phyloP scores from a whole-genome alignment of 768 basidiomycete species.

The Tricholoma bakamatsutake region DNA sequence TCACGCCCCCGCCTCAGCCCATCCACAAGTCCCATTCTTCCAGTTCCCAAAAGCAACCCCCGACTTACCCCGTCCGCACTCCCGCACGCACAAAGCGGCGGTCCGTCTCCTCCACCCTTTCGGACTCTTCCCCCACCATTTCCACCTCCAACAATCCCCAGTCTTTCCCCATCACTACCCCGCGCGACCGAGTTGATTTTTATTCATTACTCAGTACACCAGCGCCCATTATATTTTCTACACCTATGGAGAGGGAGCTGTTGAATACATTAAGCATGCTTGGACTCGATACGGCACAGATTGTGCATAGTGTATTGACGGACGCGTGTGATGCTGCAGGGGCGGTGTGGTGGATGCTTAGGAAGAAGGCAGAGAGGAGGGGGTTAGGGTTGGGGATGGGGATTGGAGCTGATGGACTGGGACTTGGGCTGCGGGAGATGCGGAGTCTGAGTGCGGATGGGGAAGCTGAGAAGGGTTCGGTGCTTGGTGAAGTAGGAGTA shows the following conservation, averaged over 20 bases:
- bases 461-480: background rate
- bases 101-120: conserved; percentile 85
- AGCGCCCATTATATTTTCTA: conserved; percentile 82
- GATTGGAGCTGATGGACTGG: conserved; percentile 12
- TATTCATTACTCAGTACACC: conserved; percentile 55
- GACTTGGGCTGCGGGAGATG: background rate
- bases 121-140: conserved; percentile 47
- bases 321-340: conserved; percentile 92
- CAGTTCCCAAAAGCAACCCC: conserved; percentile 39
- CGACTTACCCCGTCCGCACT: conserved; percentile 69
- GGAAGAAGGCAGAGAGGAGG: conserved; percentile 67
- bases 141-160: conserved; percentile 39
- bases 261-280: conserved; percentile 67
- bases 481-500: background rate
- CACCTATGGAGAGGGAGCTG: conserved; percentile 72
- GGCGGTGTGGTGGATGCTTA: conserved; percentile 96
- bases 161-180: conserved; percentile 26
- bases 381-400: conserved; percentile 6
- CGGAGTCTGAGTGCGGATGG: background rate
- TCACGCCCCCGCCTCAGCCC: conserved; percentile 12
- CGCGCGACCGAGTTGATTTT: conserved; percentile 46
- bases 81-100: conserved; percentile 94
- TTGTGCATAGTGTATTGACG: conserved; percentile 86
- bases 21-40: conserved; percentile 20
- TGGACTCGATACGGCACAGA: conserved; percentile 92